Conservation (phyloP, 2,329 filamentous ascomycete genomes). For the Cladosporium sp. region DNA sequence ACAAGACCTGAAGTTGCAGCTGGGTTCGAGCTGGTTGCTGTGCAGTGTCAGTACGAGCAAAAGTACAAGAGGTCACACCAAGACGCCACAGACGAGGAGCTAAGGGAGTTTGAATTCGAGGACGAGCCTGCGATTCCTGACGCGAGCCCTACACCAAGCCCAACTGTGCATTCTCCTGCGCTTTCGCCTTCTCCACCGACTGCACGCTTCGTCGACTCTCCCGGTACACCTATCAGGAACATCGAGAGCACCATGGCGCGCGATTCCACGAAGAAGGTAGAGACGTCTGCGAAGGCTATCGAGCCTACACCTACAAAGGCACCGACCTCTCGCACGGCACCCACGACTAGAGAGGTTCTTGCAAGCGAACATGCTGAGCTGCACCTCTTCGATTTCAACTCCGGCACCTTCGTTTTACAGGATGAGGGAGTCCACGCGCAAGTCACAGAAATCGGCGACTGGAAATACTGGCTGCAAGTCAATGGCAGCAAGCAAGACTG, state of each 20-base stretch:
- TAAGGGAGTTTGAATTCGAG: constrained; percentile 76
- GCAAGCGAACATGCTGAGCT: constrained; percentile 73
- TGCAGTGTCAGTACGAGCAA: constrained; percentile 95
- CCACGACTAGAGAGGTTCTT: constrained; percentile 68
- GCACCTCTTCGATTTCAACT: constrained; percentile 87
- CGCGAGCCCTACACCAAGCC: constrained; percentile 54
- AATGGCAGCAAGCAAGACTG: constrained; percentile 71
- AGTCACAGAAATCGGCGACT: constrained; percentile 81
- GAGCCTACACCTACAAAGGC: constrained; percentile 51
- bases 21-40: constrained; percentile 75
- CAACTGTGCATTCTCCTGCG: constrained; percentile 35
- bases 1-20: constrained; percentile 67
- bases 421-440: constrained; percentile 70
- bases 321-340: constrained; percentile 57
- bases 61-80: constrained; percentile 81
- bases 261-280: constrained; percentile 25
- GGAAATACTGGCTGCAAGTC: constrained; percentile 95
- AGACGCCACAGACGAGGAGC: constrained; percentile 74
- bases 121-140: constrained; percentile 57
- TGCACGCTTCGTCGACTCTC: neutral
- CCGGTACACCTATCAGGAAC: constrained; percentile 10
- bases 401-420: constrained; percentile 78
- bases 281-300: constrained; percentile 33
- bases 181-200: constrained; percentile 11
- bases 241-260: constrained; percentile 27